Base-by-base conservation (phyloP, 2,329 filamentous ascomycete genomes). In the Didymella pomorum region DNA sequence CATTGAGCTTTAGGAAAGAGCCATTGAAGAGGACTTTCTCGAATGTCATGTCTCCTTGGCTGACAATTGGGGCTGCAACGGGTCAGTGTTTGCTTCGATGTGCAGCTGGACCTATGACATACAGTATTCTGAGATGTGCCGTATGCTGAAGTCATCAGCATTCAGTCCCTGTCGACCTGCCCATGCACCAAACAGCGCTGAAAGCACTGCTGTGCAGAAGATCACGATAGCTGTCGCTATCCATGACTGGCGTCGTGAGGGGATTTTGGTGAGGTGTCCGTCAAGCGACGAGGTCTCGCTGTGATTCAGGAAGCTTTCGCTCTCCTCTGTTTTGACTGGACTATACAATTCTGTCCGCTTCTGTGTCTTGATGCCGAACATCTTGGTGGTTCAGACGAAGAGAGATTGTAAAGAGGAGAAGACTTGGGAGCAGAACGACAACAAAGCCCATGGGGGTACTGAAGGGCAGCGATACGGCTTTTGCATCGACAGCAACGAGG, bases 1-100 rank as follows among this genome's bases (percentile, higher is more conserved):
- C 74, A 35, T 83, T 83, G 59, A 85, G 80, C 2, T 83, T 74
- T 52, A 86, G 62, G 10, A 89, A 82, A 0, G 83, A 84, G 0
- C 85, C 86, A 57, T 88, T 85, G 71, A 87, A 88, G 1, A 65
- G 64, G 28, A 80, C 68, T 2, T 62, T 59, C 4, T 71, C 66
- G 61, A 80, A 83, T 10, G 68, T 69, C 3, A 83, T 70, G 8
- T 74, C 69, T 6, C 83, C 70, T 20, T 82, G 77, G 10, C 77
- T 72, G 11, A 74, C 54, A 4, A 76, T 67, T 1, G 75, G 74
- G 14, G 73, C 74, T 76, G 11, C 7, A 21, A 9, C 5, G 16
- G 5, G 31, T 63, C n/a, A 66, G 28, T 20, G 26, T 29, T 4
- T 44, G 20, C 10, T 10, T 16, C 3, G 16, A 11, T 28, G n/a